A percentile compares a stretch with the other conserved stretches of the same genome.
These are phyloP conservation scores for Hymenoscyphus fructigenus DNA, from an alignment of 2,329 filamentous ascomycete genomes.

Conservation along the genomic window DNA sequence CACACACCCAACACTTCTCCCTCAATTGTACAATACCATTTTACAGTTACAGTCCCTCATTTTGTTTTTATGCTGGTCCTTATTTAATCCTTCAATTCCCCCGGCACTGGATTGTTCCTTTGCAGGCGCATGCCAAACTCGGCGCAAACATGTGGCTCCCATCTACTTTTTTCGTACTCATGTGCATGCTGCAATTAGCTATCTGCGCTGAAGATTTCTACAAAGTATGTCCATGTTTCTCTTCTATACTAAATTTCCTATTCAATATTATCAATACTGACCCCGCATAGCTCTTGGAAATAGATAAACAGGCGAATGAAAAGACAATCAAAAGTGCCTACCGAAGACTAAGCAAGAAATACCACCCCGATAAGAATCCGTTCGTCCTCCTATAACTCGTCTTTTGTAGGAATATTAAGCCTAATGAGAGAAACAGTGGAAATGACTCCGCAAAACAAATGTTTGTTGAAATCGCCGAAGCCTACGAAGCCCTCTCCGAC, in stretches of 20 bases:
- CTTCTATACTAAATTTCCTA: too few species aligned
- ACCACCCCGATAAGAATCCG: slow-evolving; percentile 97
- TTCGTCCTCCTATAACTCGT: too few species aligned
- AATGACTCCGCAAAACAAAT: slow-evolving; percentile 80
- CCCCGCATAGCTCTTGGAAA: slow-evolving; percentile 65
- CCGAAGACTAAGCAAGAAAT: slow-evolving; percentile 88
- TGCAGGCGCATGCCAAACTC: slow-evolving; percentile 19
- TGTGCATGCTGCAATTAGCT: slow-evolving; percentile 54
- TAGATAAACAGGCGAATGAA: slow-evolving; percentile 77
- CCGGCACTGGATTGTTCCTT: slow-evolving; percentile 14
- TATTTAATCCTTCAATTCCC: slow-evolving; percentile 14
- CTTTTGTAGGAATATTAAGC: slow-evolving; percentile 7
- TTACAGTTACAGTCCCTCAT: slow-evolving; percentile 20
- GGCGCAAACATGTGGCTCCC: slow-evolving; percentile 49
- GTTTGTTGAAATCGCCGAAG: slow-evolving; percentile 91
- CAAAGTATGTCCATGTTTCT: slow-evolving; percentile 64
- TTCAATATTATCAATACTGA: slow-evolving; percentile 14
- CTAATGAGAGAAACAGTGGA: slow-evolving; percentile 51
- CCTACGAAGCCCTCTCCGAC: slow-evolving; percentile 88
- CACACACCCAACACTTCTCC: slow-evolving; percentile 1
- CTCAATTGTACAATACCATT: slow-evolving; percentile 12
- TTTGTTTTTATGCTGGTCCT: slow-evolving; percentile 19
- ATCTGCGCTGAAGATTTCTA: slow-evolving; percentile 73
- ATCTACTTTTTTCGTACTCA: slow-evolving; percentile 51
- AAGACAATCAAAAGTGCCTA: slow-evolving; percentile 94